Base-by-base conservation (phyloP, 768 basidiomycete species). In the Termitomyces sp. region DNA sequence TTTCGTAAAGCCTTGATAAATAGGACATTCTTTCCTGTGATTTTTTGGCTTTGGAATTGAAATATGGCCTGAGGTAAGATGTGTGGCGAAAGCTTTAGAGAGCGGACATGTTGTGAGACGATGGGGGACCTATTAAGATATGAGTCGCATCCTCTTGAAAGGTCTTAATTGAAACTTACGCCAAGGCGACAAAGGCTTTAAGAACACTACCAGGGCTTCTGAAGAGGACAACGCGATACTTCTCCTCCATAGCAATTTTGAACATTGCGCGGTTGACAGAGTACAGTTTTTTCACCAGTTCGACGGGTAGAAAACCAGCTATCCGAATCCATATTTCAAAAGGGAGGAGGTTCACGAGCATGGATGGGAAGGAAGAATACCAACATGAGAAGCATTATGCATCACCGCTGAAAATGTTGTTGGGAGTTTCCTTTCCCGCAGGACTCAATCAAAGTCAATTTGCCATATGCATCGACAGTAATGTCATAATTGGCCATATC, bases 221-320 rank as follows among this genome's bases (percentile, higher is more conserved):
- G 6, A 48, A 15, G 1, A 31, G 32, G 44, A 59, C 41, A 22
- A 36, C 13, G 40, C 48, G 44, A 44, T 69, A 69, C 18, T 58
- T 63, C 36, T 57, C 53, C 10, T 64, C 55, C 59, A 68, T 56
- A 1, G 59, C 53, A 39, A 64, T 61, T 29, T 53, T 35, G 38
- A 66, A 53, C 39, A 57, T 32, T 13, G 33, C 52, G n/a, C n/a
- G 56, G 23, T 57, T 57, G 11, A 57, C 29, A 23, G 51, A 49
- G 12, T 53, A 56, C 23, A 57, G 38, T 25, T 18, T 53, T 20
- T 35, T 42, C 12, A 57, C 39, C 15, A 12, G 2, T 29, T 18
- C 27, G 29, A 7, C 31, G 13, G 46, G 42, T 25, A 50, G 20
- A 50, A 48, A 52, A 15, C 46, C 47, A n/a, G 51, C 56, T 12